These are phyloP conservation scores for Picea sitchensis DNA, from an alignment of 75 land plant genomes.

Conservation along the genomic window DNA sequence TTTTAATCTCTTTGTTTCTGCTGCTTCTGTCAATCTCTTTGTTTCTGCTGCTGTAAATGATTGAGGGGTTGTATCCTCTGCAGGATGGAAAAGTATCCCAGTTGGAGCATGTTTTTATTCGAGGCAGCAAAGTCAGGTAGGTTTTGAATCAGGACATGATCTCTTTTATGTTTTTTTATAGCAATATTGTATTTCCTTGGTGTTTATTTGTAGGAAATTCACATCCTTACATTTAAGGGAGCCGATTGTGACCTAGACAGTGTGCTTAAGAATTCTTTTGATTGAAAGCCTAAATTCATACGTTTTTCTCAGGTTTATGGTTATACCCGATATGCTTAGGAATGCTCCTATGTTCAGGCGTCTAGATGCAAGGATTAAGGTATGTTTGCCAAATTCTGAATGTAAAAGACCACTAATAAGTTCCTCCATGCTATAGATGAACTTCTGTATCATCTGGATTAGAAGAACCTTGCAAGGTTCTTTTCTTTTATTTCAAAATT, in stretches of 20 bases:
- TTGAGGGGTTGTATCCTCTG: not conserved
- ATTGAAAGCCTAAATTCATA: not conserved
- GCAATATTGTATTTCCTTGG: not conserved
- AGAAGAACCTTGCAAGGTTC: too few species aligned
- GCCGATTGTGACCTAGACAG: not conserved
- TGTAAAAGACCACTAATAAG: not conserved
- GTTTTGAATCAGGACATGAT: not conserved
- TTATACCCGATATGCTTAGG: slow-evolving; percentile 98
- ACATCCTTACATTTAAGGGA: not conserved
- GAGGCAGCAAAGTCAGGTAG: slow-evolving; percentile 92
- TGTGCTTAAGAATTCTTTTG: not conserved
- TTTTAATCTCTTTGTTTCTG: not conserved
- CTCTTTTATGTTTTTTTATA: not conserved
- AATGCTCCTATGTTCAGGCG: slow-evolving; percentile 99
- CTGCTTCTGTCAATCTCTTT: not conserved
- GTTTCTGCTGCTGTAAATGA: not conserved
- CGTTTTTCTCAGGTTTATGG: slow-evolving; percentile 70
- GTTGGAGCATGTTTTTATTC: slow-evolving; percentile 91
- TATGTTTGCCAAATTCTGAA: slow-evolving; percentile 13
- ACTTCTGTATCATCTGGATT: too few species aligned
- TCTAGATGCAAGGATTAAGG: slow-evolving; percentile 94
- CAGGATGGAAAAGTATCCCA: slow-evolving; percentile 93
- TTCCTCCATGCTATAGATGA: not conserved
- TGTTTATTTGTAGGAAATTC: not conserved
- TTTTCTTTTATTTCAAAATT: too few species aligned